phyloP scores from a whole-genome alignment of 2,329 filamentous ascomycete species.

The Mollisiaceae sp. region DNA sequence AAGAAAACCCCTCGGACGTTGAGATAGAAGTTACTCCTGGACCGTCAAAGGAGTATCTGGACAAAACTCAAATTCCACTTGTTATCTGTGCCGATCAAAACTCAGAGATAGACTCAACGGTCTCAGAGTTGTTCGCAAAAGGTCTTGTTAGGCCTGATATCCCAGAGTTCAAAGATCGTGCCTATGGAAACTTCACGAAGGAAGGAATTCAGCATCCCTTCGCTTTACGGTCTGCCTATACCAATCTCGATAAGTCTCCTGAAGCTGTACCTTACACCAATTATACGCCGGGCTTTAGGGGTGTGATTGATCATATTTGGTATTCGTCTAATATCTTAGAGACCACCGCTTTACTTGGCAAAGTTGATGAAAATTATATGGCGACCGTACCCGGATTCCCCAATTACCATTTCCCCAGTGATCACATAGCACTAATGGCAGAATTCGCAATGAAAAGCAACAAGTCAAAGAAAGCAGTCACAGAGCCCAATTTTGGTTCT shows the following conservation, averaged over 20 bases:
- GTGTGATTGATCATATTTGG: constrained; percentile 97
- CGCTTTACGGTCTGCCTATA: constrained; percentile 89
- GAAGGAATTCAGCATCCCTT: constrained; percentile 95
- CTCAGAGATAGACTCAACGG: constrained; percentile 82
- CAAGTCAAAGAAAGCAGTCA: constrained; percentile 49
- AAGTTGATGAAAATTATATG: constrained; percentile 74
- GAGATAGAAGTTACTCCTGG: constrained; percentile 62
- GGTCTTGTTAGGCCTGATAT: constrained; percentile 81
- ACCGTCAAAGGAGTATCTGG: constrained; percentile 84
- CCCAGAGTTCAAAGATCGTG: constrained; percentile 76
- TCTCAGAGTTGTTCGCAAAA: constrained; percentile 86
- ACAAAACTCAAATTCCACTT: constrained; percentile 85
- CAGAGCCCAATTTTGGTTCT: constrained; percentile 43
- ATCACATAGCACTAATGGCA: constrained; percentile 71
- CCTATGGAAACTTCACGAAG: constrained; percentile 92
- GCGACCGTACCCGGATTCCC: constrained; percentile 74
- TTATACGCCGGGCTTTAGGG: constrained; percentile 91
- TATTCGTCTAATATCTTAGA: constrained; percentile 82
- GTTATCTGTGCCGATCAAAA: constrained; percentile 97
- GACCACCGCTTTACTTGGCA: constrained; percentile 68
- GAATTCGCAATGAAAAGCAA: constrained; percentile 73
- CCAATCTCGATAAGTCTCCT: constrained; percentile 77
- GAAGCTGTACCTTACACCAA: constrained; percentile 93
- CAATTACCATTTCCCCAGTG: constrained; percentile 77
- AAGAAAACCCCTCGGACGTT: constrained; percentile 51